Evolutionary conservation across 2,329 filamentous ascomycete species (phyloP), one percentile per base, ranked within the genome.

Genomic region (Purpureocillium lavendulum): DNA sequence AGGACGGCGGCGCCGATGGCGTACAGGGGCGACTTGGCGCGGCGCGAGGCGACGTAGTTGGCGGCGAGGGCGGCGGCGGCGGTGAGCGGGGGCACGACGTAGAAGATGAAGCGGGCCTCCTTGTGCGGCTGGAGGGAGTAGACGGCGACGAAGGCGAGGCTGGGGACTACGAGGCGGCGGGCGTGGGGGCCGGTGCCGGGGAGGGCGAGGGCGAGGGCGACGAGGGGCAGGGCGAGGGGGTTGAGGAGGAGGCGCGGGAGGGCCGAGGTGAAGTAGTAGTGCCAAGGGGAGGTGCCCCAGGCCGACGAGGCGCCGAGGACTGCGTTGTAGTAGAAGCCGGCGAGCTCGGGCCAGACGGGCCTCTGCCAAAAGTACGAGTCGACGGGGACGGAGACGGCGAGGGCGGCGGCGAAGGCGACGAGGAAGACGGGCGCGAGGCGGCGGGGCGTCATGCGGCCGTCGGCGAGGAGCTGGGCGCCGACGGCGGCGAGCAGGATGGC

Each of bases 281-380:
- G 71, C 77, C 82, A 90, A 0, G 88, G 84, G 8, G 82, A 84
- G 8, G 82, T 82, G 28, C 92, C 92, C 92, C 92, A 98, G 48
- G 84, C 77, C 4, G 84, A 82, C 1, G 89, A 85, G 43, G 86
- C 82, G 16, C 88, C 87, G 39, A 84, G 74, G 37, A 97, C 64
- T 40, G 87, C 88, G 60, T 98, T 98, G 71, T 84, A 97, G 60
- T 85, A 80, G 65, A 98, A 97, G 2, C 80, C 88, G 50, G 76
- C 78, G 44, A 94, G 77, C 60, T 98, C 92, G 1, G 92, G 89
- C 92, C 92, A 98, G 24, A 94, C 63, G 2, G 73, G 74, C 44
- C 75, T 77, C 55, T 90, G 87, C 92, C 90, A 98, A 66, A 97
- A 94, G 65, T 88, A 90, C 2, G 86, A 90, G 69, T 98, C 92